Evolutionary conservation across 2,329 filamentous ascomycete species (phyloP).

Genomic region (Curvularia sp.): DNA sequence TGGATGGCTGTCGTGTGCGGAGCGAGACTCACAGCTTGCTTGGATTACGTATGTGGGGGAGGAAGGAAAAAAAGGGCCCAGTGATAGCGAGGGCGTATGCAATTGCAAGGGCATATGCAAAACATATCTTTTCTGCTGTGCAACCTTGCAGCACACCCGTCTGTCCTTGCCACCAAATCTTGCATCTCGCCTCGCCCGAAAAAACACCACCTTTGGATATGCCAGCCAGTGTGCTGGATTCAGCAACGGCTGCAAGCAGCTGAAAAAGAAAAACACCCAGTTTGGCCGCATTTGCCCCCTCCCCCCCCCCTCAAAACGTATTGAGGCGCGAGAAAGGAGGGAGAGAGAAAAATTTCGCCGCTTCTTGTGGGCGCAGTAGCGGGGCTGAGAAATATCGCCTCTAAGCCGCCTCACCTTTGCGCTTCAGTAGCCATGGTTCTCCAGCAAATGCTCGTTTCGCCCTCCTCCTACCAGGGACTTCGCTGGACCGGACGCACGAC

Average conservation of each 20-base stretch:
- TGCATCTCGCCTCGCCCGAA: conserved; percentile 17
- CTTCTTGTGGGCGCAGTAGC: conserved; percentile 35
- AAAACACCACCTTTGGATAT: conserved; percentile 35
- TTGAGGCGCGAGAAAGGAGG: conserved; percentile 20
- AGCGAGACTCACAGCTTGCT: conserved; percentile 2
- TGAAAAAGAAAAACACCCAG: conserved; percentile 22
- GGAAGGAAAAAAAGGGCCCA: conserved; percentile 4
- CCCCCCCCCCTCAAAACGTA: conserved; percentile 11
- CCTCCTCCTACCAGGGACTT: conserved; percentile 33
- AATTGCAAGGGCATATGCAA: conserved; percentile 17
- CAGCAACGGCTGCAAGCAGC: conserved; percentile 35
- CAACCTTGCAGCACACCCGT: conserved; percentile 20
- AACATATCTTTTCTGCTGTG: conserved; percentile 18
- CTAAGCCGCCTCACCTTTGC: conserved; percentile 35
- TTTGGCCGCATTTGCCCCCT: conserved; percentile 25
- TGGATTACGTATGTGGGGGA: conserved; percentile 15
- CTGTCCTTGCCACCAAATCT: conserved; percentile 19
- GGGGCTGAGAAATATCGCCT: conserved; percentile 31
- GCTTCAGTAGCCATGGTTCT: conserved; percentile 29
- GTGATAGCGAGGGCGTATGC: conserved; percentile 15
- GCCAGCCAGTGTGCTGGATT: conserved; percentile 33
- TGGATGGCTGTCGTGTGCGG: conserved; percentile 10
- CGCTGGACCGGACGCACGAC: conserved; percentile 27
- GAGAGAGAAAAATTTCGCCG: conserved; percentile 25
- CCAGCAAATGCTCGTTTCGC: conserved; percentile 39